A percentile compares a stretch with the other conserved stretches of the same genome.
These are phyloP conservation scores for Cyanodermella asteris DNA, from an alignment of 2,329 filamentous ascomycete genomes.

Conservation along the genomic window DNA sequence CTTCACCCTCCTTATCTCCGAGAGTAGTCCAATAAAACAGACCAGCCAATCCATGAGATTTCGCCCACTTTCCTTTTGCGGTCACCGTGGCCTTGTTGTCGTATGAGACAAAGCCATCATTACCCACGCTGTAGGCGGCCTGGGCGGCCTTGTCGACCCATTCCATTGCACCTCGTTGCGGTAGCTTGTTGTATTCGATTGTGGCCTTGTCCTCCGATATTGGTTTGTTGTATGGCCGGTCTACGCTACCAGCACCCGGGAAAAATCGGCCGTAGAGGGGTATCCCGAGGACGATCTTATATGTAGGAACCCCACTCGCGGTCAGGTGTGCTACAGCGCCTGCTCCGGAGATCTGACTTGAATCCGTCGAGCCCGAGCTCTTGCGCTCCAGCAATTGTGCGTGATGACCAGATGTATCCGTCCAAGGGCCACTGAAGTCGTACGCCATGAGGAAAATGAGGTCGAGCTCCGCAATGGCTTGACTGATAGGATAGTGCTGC, in stretches of 20 bases:
- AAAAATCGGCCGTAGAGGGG: constrained; percentile 60
- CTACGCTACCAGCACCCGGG: constrained; percentile 50
- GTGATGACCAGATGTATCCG: constrained; percentile 46
- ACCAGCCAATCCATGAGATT: constrained; percentile 48
- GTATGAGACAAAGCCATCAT: constrained; percentile 59
- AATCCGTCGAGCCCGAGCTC: constrained; percentile 30
- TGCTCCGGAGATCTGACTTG: constrained; percentile 37
- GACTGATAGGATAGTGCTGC: constrained; percentile 43
- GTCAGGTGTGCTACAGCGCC: constrained; percentile 44
- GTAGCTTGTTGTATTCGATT: constrained; percentile 54
- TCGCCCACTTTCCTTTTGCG: constrained; percentile 53
- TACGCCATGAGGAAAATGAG: constrained; percentile 62
- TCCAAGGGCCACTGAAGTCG: constrained; percentile 57
- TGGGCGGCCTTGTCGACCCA: constrained; percentile 43
- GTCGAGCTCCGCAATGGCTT: constrained; percentile 45
- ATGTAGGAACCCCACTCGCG: constrained; percentile 40
- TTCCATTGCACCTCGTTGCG: constrained; percentile 38
- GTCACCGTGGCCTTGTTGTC: constrained; percentile 57
- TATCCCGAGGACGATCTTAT: constrained; percentile 55
- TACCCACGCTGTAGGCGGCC: constrained; percentile 50
- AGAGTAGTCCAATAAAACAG: constrained; percentile 70
- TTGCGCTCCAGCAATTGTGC: constrained; percentile 46
- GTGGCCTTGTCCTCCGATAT: constrained; percentile 46
- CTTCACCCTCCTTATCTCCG: constrained; percentile 35
- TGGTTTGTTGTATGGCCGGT: constrained; percentile 45